Percentiles rank a stretch among this genome's conserved stretches.
Evolutionary conservation across 2,329 filamentous ascomycete genomes (phyloP).

Genomic region (Colletotrichum sp.): DNA sequence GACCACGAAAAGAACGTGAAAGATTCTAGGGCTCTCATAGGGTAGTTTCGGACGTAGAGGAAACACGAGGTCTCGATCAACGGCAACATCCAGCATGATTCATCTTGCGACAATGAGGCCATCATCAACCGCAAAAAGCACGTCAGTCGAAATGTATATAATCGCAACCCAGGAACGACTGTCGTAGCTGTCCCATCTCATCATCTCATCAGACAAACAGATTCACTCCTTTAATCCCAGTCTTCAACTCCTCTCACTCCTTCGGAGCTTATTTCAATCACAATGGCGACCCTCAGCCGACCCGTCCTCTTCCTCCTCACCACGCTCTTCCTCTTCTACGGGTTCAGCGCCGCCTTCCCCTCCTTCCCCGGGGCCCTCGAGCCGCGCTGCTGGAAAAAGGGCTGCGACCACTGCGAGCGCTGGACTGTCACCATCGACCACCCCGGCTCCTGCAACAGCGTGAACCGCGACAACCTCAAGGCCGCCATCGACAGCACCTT

Average conservation of each 20-base stretch:
- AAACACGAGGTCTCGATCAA: not conserved
- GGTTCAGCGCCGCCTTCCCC: not conserved
- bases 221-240: not conserved
- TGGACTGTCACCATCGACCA: not conserved
- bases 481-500: constrained; percentile 1
- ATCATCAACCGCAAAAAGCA: not conserved
- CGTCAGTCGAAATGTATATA: not conserved
- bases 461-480: constrained; percentile 1
- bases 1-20: not conserved
- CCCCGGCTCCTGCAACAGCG: not conserved
- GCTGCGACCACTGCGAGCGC: not conserved
- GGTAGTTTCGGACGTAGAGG: not conserved
- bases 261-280: not conserved
- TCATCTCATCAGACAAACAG: not conserved
- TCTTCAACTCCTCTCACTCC: not conserved
- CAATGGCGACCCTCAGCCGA: not conserved
- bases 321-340: not conserved
- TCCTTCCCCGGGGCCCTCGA: not conserved
- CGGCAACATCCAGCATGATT: not conserved
- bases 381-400: not conserved
- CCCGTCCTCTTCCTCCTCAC: not conserved
- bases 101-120: not conserved
- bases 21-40: not conserved
- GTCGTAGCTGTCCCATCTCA: not conserved
- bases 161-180: not conserved